phyloP scores from a whole-genome alignment of 176 grass and related monocot species.

The Raddia distichophylla region DNA sequence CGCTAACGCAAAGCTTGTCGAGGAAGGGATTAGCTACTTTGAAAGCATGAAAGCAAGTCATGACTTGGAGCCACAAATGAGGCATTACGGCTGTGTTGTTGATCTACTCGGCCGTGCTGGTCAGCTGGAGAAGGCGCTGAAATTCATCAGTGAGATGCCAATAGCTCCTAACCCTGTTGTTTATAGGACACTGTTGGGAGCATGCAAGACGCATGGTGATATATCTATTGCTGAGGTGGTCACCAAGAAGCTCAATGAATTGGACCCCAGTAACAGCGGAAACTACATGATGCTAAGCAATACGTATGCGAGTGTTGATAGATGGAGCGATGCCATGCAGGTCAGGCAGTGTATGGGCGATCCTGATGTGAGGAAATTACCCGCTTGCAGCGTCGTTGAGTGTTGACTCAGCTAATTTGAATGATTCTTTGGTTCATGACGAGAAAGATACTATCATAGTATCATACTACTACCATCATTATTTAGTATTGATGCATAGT shows the following conservation, averaged over 20 bases:
- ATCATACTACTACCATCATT: not conserved
- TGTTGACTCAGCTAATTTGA: constrained; percentile 3
- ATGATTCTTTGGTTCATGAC: not conserved
- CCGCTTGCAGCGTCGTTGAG: constrained; percentile 47
- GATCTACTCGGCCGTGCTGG: constrained; percentile 53
- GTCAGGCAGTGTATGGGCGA: constrained; percentile 39
- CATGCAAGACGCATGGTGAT: constrained; percentile 47
- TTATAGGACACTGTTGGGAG: constrained; percentile 59
- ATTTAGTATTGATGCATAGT: not conserved
- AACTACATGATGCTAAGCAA: constrained; percentile 49
- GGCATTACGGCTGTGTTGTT: constrained; percentile 51
- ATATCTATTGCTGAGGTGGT: constrained; percentile 45
- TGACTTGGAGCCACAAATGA: constrained; percentile 54
- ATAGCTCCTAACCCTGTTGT: constrained; percentile 45
- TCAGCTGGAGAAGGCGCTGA: constrained; percentile 40
- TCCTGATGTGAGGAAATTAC: constrained; percentile 40
- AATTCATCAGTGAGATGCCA: constrained; percentile 50
- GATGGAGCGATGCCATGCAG: constrained; percentile 48
- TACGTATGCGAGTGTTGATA: constrained; percentile 44
- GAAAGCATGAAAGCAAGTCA: constrained; percentile 49
- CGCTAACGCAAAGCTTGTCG: constrained; percentile 33
- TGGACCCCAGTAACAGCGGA: constrained; percentile 49
- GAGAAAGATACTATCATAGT: not conserved
- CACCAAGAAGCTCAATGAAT: constrained; percentile 43
- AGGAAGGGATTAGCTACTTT: constrained; percentile 49